Conservation (phyloP, 768 basidiomycete species). For the Lepiota brunneoincarnata region DNA sequence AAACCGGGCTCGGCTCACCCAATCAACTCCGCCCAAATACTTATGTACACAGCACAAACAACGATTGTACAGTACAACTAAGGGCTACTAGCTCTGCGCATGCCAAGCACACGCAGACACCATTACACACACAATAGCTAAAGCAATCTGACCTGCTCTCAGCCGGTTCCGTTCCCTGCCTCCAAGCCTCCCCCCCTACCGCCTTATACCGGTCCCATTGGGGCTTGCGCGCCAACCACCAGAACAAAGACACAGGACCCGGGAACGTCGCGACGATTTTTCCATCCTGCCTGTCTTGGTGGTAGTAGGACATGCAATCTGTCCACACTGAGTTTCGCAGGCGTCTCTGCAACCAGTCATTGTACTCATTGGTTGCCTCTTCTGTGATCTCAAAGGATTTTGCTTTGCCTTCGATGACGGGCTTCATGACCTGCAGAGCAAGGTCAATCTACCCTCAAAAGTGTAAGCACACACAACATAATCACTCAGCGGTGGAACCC, state of each 20-base stretch:
- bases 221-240: slow-evolving; percentile 46
- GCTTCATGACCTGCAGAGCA: slow-evolving; percentile 48
- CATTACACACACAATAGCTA: slow-evolving; percentile 13
- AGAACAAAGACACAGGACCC: slow-evolving; percentile 47
- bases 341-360: slow-evolving; percentile 47
- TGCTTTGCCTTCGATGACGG: slow-evolving; percentile 44
- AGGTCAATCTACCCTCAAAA: slow-evolving; percentile 41
- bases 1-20: slow-evolving; percentile 16
- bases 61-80: not conserved
- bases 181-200: slow-evolving; percentile 39
- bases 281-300: slow-evolving; percentile 29
- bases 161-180: slow-evolving; percentile 23
- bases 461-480: slow-evolving; percentile 6
- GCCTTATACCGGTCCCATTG: slow-evolving; percentile 41
- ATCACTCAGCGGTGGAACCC: slow-evolving; percentile 10
- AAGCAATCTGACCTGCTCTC: slow-evolving; percentile 18
- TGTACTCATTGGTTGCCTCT: slow-evolving; percentile 47
- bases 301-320: slow-evolving; percentile 53
- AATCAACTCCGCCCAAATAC: slow-evolving; percentile 33
- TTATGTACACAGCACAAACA: slow-evolving; percentile 13
- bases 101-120: not conserved
- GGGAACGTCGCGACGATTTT: slow-evolving; percentile 50
- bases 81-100: not conserved
- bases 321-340: slow-evolving; percentile 49
- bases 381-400: slow-evolving; percentile 49